These are phyloP conservation scores for Trichoderma sp. DNA, from an alignment of 2,329 filamentous ascomycete genomes.

Conservation along the genomic window DNA sequence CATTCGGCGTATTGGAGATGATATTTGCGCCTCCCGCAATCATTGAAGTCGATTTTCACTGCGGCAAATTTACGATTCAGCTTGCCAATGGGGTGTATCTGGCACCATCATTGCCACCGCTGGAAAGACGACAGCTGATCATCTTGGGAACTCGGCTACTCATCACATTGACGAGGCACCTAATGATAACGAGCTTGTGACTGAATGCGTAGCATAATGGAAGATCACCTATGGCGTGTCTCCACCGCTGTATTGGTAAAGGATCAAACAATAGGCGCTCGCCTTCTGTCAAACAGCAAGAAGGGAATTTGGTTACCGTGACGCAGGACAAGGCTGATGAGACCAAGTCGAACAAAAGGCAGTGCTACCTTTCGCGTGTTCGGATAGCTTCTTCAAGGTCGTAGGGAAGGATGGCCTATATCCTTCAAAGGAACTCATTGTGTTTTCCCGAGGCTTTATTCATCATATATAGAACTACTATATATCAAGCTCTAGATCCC, in stretches of 20 bases:
- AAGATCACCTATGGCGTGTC: neutral
- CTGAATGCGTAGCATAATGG: constrained; percentile 1
- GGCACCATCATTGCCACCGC: neutral
- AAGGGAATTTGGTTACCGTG: constrained; percentile 2
- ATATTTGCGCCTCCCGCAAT: neutral
- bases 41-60: neutral
- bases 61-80: constrained; percentile 8
- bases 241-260: neutral
- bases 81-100: constrained; percentile 6
- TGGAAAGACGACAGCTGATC: neutral
- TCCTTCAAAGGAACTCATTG: too few species aligned
- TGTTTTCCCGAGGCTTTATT: too few species aligned
- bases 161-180: neutral
- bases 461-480: too few species aligned
- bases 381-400: too few species aligned
- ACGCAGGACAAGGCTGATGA: neutral
- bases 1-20: too few species aligned
- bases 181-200: neutral
- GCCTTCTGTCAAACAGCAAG: neutral
- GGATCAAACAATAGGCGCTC: neutral
- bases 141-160: neutral
- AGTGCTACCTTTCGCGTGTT: too few species aligned
- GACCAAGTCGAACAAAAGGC: neutral
- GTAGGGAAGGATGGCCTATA: too few species aligned
- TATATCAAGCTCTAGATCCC: too few species aligned